Evolutionary conservation across 2,329 filamentous ascomycete species (phyloP).

Genomic region (Sarocladiaceae sp.): DNA sequence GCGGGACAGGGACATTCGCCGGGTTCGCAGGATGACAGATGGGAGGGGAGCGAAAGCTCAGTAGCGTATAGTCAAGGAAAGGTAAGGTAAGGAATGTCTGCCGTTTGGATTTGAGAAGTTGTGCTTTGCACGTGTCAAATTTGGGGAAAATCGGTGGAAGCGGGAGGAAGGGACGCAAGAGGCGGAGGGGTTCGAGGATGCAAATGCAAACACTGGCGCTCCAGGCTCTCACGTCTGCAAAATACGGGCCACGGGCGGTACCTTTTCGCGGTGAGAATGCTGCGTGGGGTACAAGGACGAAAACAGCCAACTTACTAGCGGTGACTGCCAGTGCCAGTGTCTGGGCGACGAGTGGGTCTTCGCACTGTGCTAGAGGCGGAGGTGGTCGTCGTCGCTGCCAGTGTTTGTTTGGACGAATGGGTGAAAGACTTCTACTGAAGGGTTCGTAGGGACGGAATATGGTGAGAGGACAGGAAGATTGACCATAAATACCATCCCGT

Average conservation of each 20-base stretch:
- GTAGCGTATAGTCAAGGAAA: background rate
- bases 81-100: background rate
- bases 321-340: too few species aligned
- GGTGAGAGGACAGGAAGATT: too few species aligned
- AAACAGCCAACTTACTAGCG: background rate
- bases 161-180: conserved; percentile 6
- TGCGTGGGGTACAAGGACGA: background rate
- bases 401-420: too few species aligned
- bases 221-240: too few species aligned
- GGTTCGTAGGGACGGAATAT: too few species aligned
- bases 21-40: background rate
- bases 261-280: background rate
- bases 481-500: too few species aligned
- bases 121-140: conserved; percentile 9
- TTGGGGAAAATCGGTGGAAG: conserved; percentile 5
- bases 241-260: conserved; percentile 1
- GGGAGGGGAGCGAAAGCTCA: background rate
- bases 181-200: conserved; percentile 8
- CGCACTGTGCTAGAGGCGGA: too few species aligned
- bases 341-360: background rate
- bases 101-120: background rate
- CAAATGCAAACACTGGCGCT: conserved; percentile 3
- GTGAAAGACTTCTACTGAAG: too few species aligned
- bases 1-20: conserved; percentile 17
- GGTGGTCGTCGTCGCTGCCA: too few species aligned